Evolutionary conservation across 306 rosid species (phyloP).

Genomic region (Benincasa hispida): DNA sequence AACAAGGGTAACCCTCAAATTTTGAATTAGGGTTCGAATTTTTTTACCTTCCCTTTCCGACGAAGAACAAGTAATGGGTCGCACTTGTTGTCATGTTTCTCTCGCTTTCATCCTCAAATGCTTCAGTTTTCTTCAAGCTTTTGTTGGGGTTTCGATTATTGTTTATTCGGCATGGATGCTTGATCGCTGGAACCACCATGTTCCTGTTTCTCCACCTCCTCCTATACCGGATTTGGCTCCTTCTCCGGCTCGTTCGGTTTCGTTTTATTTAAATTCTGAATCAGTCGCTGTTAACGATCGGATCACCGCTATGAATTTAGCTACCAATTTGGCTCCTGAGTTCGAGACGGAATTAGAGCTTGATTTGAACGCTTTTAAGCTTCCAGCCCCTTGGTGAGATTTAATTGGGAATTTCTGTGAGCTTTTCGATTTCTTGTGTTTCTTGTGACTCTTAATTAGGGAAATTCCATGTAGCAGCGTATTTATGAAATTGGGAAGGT

Average conservation of each 20-base stretch:
- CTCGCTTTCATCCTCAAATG: slow-evolving; percentile 62
- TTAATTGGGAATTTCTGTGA: not conserved
- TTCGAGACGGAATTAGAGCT: slow-evolving; percentile 17
- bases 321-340: slow-evolving; percentile 21
- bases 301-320: slow-evolving; percentile 14
- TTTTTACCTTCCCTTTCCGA: not conserved
- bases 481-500: not conserved
- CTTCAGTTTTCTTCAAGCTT: slow-evolving; percentile 75
- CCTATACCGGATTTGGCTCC: slow-evolving; percentile 18
- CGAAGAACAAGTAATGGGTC: slow-evolving; percentile 29
- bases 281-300: slow-evolving; percentile 10
- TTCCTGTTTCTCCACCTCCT: slow-evolving; percentile 36
- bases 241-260: slow-evolving; percentile 23
- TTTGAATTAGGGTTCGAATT: slow-evolving; percentile 3
- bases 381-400: slow-evolving; percentile 75
- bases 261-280: slow-evolving; percentile 13
- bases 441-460: not conserved
- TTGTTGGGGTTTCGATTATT: slow-evolving; percentile 59
- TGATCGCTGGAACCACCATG: slow-evolving; percentile 52
- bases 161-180: slow-evolving; percentile 80
- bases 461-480: not conserved
- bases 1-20: not conserved
- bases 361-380: slow-evolving; percentile 31
- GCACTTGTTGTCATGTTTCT: slow-evolving; percentile 60
- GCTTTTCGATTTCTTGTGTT: not conserved